Percentiles rank a stretch among this genome's conserved stretches.
Conservation (phyloP, 495 filamentous ascomycete genomes). For the Penicillium canescens region DNA sequence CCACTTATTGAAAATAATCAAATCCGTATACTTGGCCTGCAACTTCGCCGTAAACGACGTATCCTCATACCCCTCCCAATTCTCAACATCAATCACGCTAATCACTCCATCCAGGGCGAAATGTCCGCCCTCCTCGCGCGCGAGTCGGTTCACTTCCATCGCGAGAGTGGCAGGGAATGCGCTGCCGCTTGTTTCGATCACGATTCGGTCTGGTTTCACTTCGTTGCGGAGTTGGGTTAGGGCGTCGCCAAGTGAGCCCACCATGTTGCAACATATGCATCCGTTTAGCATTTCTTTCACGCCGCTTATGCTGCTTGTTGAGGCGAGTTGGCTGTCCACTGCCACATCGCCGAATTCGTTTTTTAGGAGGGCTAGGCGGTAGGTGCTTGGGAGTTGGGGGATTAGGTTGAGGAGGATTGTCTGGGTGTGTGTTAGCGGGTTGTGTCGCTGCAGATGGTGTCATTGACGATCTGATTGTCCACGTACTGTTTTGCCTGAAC, state of each 20-base stretch:
- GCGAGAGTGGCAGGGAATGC: conserved; percentile 89
- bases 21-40: conserved; percentile 86
- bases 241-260: conserved; percentile 82
- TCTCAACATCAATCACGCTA: conserved; percentile 93
- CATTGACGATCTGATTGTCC: too few relatives aligned
- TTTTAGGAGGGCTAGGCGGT: conserved; percentile 91
- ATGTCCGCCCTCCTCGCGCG: conserved; percentile 47
- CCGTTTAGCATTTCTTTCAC: conserved; percentile 91
- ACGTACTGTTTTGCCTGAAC: conserved; percentile 76
- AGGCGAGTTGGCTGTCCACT: conserved; percentile 86
- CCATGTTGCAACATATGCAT: conserved; percentile 98
- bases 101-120: conserved; percentile 89
- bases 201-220: conserved; percentile 73
- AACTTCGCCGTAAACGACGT: conserved; percentile 84
- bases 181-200: conserved; percentile 87
- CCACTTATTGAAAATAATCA: conserved; percentile 97
- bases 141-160: conserved; percentile 89
- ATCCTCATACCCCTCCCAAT: conserved; percentile 94
- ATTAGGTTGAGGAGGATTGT: conserved; percentile 88
- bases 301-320: conserved; percentile 77
- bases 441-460: too few relatives aligned
- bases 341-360: conserved; percentile 97
- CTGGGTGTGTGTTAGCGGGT: too few relatives aligned
- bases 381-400: conserved; percentile 74
- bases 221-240: conserved; percentile 66